Conservation (phyloP, 2,329 filamentous ascomycete species). For the Metarhizium guizhouense region DNA sequence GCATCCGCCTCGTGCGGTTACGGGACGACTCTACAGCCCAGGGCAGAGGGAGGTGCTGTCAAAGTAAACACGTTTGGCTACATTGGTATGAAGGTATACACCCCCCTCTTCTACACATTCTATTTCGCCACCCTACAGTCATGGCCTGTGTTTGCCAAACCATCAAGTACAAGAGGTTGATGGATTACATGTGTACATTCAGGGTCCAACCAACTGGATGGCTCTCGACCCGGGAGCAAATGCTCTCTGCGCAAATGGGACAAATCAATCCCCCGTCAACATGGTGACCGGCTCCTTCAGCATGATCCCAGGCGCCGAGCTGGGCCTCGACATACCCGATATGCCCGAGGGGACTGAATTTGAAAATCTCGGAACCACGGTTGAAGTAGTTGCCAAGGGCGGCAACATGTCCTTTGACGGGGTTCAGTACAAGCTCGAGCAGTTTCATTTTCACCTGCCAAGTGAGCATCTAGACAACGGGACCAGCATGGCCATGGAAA, state of each 20-base stretch:
- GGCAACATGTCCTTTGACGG: constrained; percentile 34
- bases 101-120: no score
- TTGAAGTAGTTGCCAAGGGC: constrained; percentile 37
- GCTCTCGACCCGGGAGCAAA: constrained; percentile 31
- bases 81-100: no score
- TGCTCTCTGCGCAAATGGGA: constrained; percentile 36
- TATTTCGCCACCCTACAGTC: no score
- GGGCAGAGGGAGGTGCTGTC: no score
- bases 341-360: constrained; percentile 29
- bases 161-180: neutral
- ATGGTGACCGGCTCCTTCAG: constrained; percentile 25
- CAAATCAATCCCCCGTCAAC: constrained; percentile 48
- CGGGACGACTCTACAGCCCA: no score
- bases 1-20: no score
- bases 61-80: no score
- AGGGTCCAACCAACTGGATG: constrained; percentile 46
- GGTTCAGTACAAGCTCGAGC: constrained; percentile 33
- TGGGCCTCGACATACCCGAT: constrained; percentile 24
- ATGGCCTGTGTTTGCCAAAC: no score
- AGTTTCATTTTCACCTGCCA: constrained; percentile 54
- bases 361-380: constrained; percentile 40
- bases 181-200: neutral
- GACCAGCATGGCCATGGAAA: constrained; percentile 18
- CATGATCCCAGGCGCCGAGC: constrained; percentile 17
- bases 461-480: constrained; percentile 46